Evolutionary conservation across 1,284 basidiomycete genomes (phyloP).

Genomic region (Cryptococcus amylolentus): DNA sequence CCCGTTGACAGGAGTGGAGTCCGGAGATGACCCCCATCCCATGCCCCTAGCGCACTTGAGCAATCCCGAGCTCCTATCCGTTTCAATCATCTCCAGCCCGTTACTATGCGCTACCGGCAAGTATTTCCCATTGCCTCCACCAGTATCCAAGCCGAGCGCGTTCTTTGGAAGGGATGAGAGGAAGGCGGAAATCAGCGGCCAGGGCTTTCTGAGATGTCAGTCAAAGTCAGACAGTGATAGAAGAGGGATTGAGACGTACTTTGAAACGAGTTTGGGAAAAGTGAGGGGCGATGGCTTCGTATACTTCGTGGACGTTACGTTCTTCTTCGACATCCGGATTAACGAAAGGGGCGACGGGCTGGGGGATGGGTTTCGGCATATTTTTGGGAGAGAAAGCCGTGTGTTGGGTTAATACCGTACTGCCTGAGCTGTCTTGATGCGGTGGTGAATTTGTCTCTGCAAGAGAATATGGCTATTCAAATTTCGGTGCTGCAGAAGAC

Average conservation of each 20-base stretch:
- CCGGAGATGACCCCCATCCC: conserved; percentile 4
- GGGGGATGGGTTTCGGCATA: conserved; percentile 29
- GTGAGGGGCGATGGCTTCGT: conserved; percentile 85
- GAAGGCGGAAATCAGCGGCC: conserved; percentile 87
- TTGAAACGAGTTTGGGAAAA: conserved; percentile 94
- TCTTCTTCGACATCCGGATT: conserved; percentile 30
- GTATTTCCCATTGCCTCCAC: conserved; percentile 98
- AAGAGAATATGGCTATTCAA: no score
- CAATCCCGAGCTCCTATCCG: conserved; percentile 75
- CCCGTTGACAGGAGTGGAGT: neutral
- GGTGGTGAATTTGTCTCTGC: no score
- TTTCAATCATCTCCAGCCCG: conserved; percentile 60
- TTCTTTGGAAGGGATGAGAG: conserved; percentile 69
- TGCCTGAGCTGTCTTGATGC: no score
- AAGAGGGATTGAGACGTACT: conserved; percentile 50
- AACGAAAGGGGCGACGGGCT: conserved; percentile 9
- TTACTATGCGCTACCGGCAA: conserved; percentile 59
- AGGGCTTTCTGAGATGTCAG: conserved; percentile 54
- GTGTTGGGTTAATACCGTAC: no score
- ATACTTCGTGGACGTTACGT: conserved; percentile 68
- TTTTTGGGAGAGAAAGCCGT: no score
- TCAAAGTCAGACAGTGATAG: conserved; percentile 8
- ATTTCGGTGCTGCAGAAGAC: no score
- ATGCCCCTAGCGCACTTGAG: conserved; percentile 66
- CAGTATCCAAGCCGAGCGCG: conserved; percentile 86